Evolutionary conservation across 208 protist genomes (phyloP).

Genomic region (Trypanosoma melophagium): DNA sequence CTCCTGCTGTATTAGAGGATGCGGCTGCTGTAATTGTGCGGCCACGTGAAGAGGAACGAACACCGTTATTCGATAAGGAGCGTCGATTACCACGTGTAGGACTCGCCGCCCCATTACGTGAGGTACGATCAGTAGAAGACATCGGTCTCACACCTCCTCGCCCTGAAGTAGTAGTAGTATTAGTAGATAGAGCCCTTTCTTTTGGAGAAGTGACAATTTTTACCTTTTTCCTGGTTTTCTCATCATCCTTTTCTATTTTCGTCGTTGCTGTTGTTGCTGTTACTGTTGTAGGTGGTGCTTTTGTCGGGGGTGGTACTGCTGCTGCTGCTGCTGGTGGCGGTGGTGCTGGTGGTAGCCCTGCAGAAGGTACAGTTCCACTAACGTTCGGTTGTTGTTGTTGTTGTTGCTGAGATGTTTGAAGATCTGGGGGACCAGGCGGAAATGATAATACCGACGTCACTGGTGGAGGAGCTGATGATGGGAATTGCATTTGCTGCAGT

Average conservation of each 20-base stretch:
- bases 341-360: not conserved
- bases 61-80: constrained; percentile 5
- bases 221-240: constrained; percentile 25
- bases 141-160: constrained; percentile 6
- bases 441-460: too few species aligned
- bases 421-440: not conserved
- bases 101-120: constrained; percentile 1
- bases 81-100: constrained; percentile 3
- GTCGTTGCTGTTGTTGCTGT: not conserved
- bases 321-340: not conserved
- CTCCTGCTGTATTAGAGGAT: not conserved
- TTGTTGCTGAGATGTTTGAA: not conserved
- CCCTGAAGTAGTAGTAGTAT: not conserved
- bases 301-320: not conserved
- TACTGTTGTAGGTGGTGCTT: not conserved
- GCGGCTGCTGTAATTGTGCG: too few species aligned
- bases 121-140: not conserved
- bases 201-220: constrained; percentile 5
- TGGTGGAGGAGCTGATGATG: not conserved
- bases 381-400: not conserved
- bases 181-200: not conserved
- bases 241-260: not conserved
- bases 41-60: constrained; percentile 22
- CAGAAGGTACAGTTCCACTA: not conserved
- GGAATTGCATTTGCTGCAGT: not conserved